A percentile compares a stretch with the other conserved stretches of the same genome.
These are phyloP conservation scores for Plantago major DNA, from an alignment of 257 asterid genomes.

Conservation along the genomic window DNA sequence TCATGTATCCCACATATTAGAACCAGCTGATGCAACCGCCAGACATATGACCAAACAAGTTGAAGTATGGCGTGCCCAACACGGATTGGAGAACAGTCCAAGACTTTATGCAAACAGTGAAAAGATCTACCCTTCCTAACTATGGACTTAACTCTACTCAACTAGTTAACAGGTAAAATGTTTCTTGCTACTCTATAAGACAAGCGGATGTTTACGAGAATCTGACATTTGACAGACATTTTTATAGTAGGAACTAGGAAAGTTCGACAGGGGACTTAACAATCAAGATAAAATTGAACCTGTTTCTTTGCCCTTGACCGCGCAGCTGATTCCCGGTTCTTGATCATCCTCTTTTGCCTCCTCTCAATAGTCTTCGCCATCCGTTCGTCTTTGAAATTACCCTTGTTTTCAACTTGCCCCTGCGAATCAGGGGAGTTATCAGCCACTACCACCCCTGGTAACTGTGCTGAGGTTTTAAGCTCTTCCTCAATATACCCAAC, in stretches of 20 bases:
- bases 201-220: not conserved
- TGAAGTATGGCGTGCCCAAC: too few relatives aligned
- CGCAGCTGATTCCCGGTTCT: constrained; percentile 54
- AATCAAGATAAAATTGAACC: constrained; percentile 18
- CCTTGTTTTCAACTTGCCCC: constrained; percentile 10
- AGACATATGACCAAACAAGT: too few relatives aligned
- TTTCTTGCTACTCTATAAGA: not conserved
- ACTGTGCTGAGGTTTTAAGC: not conserved
- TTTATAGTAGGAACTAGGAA: too few relatives aligned
- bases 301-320: constrained; percentile 45
- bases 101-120: too few relatives aligned
- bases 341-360: constrained; percentile 43
- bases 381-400: constrained; percentile 11
- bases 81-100: too few relatives aligned
- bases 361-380: constrained; percentile 28
- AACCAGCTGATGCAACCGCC: too few relatives aligned
- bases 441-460: not conserved
- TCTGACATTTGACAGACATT: not conserved
- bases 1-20: too few relatives aligned
- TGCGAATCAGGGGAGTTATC: constrained; percentile 18
- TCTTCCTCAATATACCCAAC: constrained; percentile 17
- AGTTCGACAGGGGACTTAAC: not conserved
- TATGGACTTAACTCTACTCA: too few relatives aligned
- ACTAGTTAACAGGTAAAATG: too few relatives aligned
- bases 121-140: too few relatives aligned